Conservation (phyloP, 768 basidiomycete species). For the Phylloporus arenicola region DNA sequence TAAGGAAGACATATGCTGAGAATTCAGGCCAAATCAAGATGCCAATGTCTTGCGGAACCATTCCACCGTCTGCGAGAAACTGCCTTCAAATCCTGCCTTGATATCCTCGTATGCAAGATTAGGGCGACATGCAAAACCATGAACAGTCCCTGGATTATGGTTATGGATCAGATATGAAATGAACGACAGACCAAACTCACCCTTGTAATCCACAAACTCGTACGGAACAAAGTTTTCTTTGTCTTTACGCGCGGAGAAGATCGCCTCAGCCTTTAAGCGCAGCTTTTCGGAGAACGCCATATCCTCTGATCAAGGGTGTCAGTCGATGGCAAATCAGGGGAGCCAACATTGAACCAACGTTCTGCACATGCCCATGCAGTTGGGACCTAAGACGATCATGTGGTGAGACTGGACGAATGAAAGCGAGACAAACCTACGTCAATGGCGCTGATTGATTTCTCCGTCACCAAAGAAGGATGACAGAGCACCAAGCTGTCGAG, state of each 20-base stretch:
- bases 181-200: slow-evolving; percentile 10
- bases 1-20: too few species aligned
- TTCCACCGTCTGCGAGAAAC: slow-evolving; percentile 36
- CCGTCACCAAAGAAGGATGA: slow-evolving; percentile 34
- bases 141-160: slow-evolving; percentile 36
- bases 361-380: slow-evolving; percentile 35
- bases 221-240: slow-evolving; percentile 28
- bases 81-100: slow-evolving; percentile 40
- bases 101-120: slow-evolving; percentile 39
- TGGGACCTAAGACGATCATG: slow-evolving; percentile 14
- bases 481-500: slow-evolving; percentile 37
- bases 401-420: background rate
- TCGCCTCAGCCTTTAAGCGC: slow-evolving; percentile 26
- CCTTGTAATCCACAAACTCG: slow-evolving; percentile 35
- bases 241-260: slow-evolving; percentile 27
- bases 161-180: slow-evolving; percentile 1
- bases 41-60: slow-evolving; percentile 39
- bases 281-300: slow-evolving; percentile 19
- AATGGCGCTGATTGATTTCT: slow-evolving; percentile 34
- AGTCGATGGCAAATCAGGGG: background rate
- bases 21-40: background rate
- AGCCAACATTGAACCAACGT: slow-evolving; percentile 17
- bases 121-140: slow-evolving; percentile 47
- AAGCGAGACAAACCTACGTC: slow-evolving; percentile 5
- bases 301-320: slow-evolving; percentile 28